Evolutionary conservation across 2,329 filamentous ascomycete species (phyloP), one percentile per base, ranked within the genome.

Genomic region (Colletotrichum eleusines): DNA sequence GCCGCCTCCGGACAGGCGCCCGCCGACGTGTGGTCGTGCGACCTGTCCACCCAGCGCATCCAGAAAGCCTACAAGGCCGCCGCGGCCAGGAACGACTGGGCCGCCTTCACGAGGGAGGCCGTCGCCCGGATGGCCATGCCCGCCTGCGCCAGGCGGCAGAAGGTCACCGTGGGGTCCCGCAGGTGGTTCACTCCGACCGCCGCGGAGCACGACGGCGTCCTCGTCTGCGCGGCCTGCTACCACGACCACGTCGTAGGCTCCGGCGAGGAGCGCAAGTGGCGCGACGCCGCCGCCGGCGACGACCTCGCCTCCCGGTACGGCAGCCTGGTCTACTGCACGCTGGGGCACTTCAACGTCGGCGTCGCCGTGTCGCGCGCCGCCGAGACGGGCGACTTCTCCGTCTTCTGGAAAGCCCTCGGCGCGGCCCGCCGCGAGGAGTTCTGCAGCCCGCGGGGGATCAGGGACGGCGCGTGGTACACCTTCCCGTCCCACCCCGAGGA

Each of bases 141-240:
- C 1, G 54, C 72, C 0, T 83, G 81, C 64, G 79, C 78, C 5
- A 72, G 71, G 40, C 59, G 66, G 14, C 61, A 73, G 5, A 38
- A 48, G 2, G 72, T 76, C 55, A 72, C 72, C 14, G 74, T 75
- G 1, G 72, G 72, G n/a, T 75, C 75, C 0, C 74, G 75, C 6
- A 74, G 71, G 5, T 83, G 81, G 81, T 82, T 79, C 69, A 73
- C 76, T 4, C 77, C 79, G 2, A 71, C 51, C 42, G 38, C 38
- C 38, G 14, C 38, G 14, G 38, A 77, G 0, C 77, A 76, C 0
- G 53, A 58, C 0, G 75, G 74, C 3, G 71, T 82, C 0, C 73
- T 81, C 0, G 71, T 82, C 16, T 84, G 82, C 61, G 74, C 73
- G 7, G 76, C 79, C 1, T 84, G 82, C 69, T 83, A 79, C 68